Base-by-base conservation (phyloP, 2,329 filamentous ascomycete genomes). In the Alternaria postmessia region DNA sequence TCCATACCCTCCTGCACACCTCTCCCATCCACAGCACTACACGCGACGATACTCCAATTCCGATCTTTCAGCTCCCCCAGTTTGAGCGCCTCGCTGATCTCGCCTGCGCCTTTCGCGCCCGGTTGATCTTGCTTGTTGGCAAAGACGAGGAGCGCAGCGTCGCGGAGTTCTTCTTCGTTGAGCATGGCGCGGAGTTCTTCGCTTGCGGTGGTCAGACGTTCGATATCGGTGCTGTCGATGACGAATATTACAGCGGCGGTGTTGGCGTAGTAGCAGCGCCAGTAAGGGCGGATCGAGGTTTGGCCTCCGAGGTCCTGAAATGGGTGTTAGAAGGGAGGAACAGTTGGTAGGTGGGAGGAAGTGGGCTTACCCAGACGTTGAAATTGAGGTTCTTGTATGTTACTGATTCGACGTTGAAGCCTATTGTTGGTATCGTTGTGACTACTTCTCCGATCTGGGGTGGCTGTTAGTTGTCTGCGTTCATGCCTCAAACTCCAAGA, bases 121-220 rank as follows among this genome's bases (percentile, higher is more conserved):
- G 94, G 94, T 80, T 98, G 93, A 81, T 99, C 95, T 80, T 99
- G 95, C 84, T 99, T 99, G 83, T 99, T 99, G 74, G 95, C 95
- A 80, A 98, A 99, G 11, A 99, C 95, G 55, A 99, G 83, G 55
- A 99, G 83, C 22, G 93, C 89, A 12, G 95, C 94, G 75, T 98
- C 95, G 76, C 93, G 91, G 56, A 99, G 86, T 81, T 99, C 94
- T 67, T 98, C 95, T 81, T 99, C 95, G 75, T 96, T 96, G 65
- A 99, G 82, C 95, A 99, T 99, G 16, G 94, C 92, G 58, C 90
- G 87, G 57, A 99, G 83, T 81, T 99, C 95, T 77, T 98, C 95
- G 3, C 93, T 89, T 3, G 95, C 95, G 20, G 94, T 99, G 67
- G 93, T 89, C 67, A 99, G 83, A 66, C 95, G 91, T 75, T 98